phyloP scores from a whole-genome alignment of 139 green algal genomes.

The Chlorella ohadii region DNA sequence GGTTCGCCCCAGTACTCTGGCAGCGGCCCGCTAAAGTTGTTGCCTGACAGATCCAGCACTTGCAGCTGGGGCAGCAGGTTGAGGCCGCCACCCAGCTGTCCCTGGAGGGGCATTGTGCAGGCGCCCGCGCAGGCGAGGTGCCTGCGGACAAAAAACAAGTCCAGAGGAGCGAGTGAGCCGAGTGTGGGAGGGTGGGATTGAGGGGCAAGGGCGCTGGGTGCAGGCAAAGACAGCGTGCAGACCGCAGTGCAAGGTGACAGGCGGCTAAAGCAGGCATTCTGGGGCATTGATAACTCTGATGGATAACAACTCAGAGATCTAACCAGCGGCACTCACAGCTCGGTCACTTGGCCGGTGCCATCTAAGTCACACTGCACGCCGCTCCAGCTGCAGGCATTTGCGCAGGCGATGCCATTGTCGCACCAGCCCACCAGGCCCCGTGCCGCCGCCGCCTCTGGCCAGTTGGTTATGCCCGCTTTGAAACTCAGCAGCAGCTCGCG shows the following conservation, averaged over 20 bases:
- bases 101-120: not conserved
- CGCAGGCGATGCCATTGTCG: not conserved
- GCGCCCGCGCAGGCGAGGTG: not conserved
- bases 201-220: too few relatives aligned
- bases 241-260: too few relatives aligned
- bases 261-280: too few relatives aligned
- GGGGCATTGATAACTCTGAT: too few relatives aligned
- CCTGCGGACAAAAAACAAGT: too few relatives aligned
- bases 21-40: slow-evolving; percentile 20
- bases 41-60: slow-evolving; percentile 23
- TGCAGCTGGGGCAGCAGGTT: slow-evolving; percentile 14
- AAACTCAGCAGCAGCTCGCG: slow-evolving; percentile 7
- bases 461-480: slow-evolving; percentile 3
- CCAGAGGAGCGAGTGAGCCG: too few relatives aligned
- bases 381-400: not conserved
- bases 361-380: slow-evolving; percentile 9
- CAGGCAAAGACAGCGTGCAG: too few relatives aligned
- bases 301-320: too few relatives aligned
- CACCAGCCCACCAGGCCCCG: not conserved
- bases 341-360: not conserved
- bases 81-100: not conserved
- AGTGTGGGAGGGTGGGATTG: too few relatives aligned
- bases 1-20: too few relatives aligned
- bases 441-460: not conserved
- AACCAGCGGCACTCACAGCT: too few relatives aligned